phyloP scores from a whole-genome alignment of 139 green algal genomes.

The Chlamydomonas sp. region DNA sequence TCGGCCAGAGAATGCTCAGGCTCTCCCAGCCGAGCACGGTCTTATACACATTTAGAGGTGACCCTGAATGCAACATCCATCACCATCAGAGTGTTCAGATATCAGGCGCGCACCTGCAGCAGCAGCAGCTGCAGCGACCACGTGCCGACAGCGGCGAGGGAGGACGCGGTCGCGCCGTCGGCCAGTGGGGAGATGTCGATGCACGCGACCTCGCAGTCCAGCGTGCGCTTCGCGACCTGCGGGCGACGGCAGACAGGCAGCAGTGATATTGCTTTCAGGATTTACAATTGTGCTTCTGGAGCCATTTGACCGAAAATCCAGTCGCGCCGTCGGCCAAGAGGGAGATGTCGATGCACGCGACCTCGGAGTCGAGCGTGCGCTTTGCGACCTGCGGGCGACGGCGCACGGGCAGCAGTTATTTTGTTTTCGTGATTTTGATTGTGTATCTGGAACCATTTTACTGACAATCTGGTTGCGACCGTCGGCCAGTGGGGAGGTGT shows the following conservation, averaged over 20 bases:
- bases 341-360: slow-evolving; percentile 78
- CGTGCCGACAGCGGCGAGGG: slow-evolving; percentile 34
- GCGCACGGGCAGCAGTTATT: too few species aligned
- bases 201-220: slow-evolving; percentile 82
- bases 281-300: too few species aligned
- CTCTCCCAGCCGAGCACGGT: too few species aligned
- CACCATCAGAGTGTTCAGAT: slow-evolving; percentile 19
- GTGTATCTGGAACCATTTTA: too few species aligned
- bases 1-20: too few species aligned
- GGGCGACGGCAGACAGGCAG: too few species aligned
- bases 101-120: slow-evolving; percentile 24
- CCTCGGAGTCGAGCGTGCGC: slow-evolving; percentile 60
- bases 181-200: slow-evolving; percentile 49
- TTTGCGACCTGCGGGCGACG: too few species aligned
- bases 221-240: slow-evolving; percentile 25
- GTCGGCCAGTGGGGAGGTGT: slow-evolving; percentile 26
- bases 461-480: not conserved
- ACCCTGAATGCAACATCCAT: too few species aligned
- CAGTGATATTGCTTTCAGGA: too few species aligned
- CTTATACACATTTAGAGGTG: too few species aligned
- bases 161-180: not conserved
- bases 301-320: slow-evolving; percentile 9
- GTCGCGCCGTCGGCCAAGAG: not conserved
- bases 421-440: too few species aligned
- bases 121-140: slow-evolving; percentile 40